Evolutionary conservation across 1,284 basidiomycete species (phyloP).

Genomic region (Schizophyllum amplum): DNA sequence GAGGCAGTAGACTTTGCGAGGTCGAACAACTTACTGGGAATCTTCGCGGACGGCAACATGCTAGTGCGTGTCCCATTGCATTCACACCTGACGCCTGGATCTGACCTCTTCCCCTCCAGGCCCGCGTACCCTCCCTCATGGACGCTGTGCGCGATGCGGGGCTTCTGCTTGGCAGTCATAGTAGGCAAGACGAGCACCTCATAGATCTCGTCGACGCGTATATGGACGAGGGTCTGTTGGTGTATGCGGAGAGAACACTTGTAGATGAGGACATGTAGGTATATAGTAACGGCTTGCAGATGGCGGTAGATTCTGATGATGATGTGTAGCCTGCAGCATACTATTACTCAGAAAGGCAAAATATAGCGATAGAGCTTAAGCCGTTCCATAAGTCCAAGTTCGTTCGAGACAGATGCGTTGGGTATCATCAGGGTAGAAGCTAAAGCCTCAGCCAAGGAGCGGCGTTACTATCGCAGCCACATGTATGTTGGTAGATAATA

Average conservation of each 20-base stretch:
- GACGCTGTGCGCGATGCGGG: slow-evolving; percentile 84
- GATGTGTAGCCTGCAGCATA: background rate
- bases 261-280: background rate
- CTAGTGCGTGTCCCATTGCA: slow-evolving; percentile 41
- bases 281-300: too few species aligned
- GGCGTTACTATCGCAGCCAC: background rate
- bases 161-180: slow-evolving; percentile 66
- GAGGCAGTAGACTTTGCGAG: slow-evolving; percentile 94
- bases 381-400: too few species aligned
- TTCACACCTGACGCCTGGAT: background rate
- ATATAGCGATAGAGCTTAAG: too few species aligned
- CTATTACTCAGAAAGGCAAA: too few species aligned
- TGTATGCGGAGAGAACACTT: slow-evolving; percentile 41
- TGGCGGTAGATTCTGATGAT: too few species aligned
- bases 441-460: background rate
- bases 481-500: background rate
- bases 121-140: slow-evolving; percentile 76
- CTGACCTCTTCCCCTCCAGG: slow-evolving; percentile 25
- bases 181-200: background rate
- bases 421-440: too few species aligned
- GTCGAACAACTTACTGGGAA: slow-evolving; percentile 87
- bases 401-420: too few species aligned
- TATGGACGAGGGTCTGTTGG: slow-evolving; percentile 51
- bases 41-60: slow-evolving; percentile 86
- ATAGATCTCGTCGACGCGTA: slow-evolving; percentile 50